These are phyloP conservation scores for Agastache rugosa DNA, from an alignment of 257 asterid genomes.

Conservation along the genomic window DNA sequence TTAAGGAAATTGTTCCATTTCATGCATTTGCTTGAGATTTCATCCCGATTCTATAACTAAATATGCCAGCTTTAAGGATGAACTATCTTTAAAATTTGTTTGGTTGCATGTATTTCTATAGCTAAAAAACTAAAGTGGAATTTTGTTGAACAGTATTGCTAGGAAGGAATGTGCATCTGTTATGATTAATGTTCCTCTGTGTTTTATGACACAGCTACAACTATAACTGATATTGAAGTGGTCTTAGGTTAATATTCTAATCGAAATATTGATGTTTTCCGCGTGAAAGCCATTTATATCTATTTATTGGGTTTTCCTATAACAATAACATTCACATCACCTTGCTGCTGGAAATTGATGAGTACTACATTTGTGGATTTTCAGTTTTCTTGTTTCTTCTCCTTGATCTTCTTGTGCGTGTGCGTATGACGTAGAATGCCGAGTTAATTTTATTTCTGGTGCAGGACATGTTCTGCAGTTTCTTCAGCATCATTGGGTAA, in stretches of 20 bases:
- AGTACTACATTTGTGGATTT: background rate
- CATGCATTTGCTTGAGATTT: conserved; percentile 3
- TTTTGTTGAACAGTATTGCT: background rate
- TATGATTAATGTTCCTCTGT: background rate
- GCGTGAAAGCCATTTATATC: background rate
- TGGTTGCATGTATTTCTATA: conserved; percentile 9
- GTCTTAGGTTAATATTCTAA: background rate
- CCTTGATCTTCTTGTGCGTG: background rate
- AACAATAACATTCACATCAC: background rate
- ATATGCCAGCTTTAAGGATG: background rate
- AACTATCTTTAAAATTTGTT: background rate
- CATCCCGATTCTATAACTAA: background rate
- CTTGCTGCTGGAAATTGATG: conserved; percentile 21
- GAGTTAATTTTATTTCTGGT: conserved; percentile 30
- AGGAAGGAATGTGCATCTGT: conserved; percentile 1
- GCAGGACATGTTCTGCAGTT: conserved; percentile 99
- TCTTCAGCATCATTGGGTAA: conserved; percentile 96
- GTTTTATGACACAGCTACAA: background rate
- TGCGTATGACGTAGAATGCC: conserved; percentile 26
- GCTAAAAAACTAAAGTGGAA: conserved; percentile 27
- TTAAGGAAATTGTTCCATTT: conserved; percentile 8
- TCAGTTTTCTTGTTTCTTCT: conserved; percentile 11
- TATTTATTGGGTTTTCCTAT: background rate
- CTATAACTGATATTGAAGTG: conserved; percentile 3
- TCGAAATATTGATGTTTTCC: background rate